These are phyloP conservation scores for Coriaria nepalensis DNA, from an alignment of 306 rosid genomes.

Conservation along the genomic window DNA sequence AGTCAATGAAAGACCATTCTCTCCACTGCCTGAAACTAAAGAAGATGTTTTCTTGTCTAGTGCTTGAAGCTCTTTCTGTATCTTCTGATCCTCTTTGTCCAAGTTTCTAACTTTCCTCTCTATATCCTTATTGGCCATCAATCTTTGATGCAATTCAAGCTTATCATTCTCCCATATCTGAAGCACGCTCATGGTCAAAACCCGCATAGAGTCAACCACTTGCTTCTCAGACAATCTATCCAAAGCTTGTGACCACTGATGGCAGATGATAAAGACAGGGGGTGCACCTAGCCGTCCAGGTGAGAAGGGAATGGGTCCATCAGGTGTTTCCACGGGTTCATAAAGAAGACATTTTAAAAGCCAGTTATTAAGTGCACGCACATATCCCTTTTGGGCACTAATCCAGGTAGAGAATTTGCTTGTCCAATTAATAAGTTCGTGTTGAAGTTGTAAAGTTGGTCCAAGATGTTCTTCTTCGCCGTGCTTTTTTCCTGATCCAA, in stretches of 20 bases:
- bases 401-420: conserved; percentile 73
- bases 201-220: conserved; percentile 74
- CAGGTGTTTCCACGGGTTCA: conserved; percentile 86
- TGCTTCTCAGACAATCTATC: conserved; percentile 82
- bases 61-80: conserved; percentile 81
- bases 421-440: conserved; percentile 84
- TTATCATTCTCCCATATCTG: conserved; percentile 84
- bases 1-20: conserved; percentile 28
- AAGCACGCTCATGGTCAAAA: conserved; percentile 56
- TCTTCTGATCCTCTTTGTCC: conserved; percentile 80
- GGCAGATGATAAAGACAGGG: conserved; percentile 73
- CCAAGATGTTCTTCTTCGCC: conserved; percentile 51
- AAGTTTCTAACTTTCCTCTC: conserved; percentile 57
- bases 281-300: conserved; percentile 95
- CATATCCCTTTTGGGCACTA: conserved; percentile 77
- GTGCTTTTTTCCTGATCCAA: conserved; percentile 61
- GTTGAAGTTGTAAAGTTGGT: conserved; percentile 70
- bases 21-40: conserved; percentile 39
- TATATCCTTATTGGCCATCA: conserved; percentile 59
- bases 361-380: conserved; percentile 81
- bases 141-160: conserved; percentile 53
- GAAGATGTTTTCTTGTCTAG: conserved; percentile 54
- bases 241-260: conserved; percentile 93
- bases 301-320: conserved; percentile 83
- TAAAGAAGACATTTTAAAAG: conserved; percentile 64